These are phyloP conservation scores for Ochetophila trinervis DNA, from an alignment of 306 rosid genomes.

Conservation along the genomic window DNA sequence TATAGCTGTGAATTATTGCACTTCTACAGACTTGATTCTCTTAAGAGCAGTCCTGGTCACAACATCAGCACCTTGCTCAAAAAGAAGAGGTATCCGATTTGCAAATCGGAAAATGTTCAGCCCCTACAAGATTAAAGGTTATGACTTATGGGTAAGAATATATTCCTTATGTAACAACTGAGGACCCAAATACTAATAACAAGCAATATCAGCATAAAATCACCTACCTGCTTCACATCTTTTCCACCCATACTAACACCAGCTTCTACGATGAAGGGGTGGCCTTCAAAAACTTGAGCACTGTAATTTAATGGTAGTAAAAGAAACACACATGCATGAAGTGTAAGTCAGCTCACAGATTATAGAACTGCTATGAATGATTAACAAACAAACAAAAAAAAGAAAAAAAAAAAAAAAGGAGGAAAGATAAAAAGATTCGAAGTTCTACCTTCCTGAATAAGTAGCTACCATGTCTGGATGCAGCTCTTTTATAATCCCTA, in stretches of 20 bases:
- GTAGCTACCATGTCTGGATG: constrained; percentile 99
- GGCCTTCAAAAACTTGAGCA: constrained; percentile 96
- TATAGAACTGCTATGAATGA: not conserved
- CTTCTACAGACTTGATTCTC: constrained; percentile 73
- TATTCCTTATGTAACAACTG: not conserved
- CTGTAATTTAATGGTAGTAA: constrained; percentile 36
- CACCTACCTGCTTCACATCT: constrained; percentile 81
- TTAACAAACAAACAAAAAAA: no score
- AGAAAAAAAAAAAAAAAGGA: constrained; percentile 15
- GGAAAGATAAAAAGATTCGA: constrained; percentile 26
- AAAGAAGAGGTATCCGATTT: constrained; percentile 97
- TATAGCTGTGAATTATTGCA: not conserved
- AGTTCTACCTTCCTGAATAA: constrained; percentile 89
- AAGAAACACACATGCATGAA: constrained; percentile 16
- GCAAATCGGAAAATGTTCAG: constrained; percentile 93
- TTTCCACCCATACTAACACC: constrained; percentile 96
- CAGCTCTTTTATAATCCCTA: constrained; percentile 91
- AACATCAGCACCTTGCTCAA: constrained; percentile 99
- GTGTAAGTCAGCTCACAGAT: not conserved
- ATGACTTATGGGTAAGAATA: not conserved
- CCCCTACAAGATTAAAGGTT: constrained; percentile 55
- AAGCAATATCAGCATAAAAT: constrained; percentile 11
- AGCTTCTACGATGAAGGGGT: constrained; percentile 96
- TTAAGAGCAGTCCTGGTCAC: constrained; percentile 91
- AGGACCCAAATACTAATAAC: not conserved